A percentile compares a stretch with the other conserved stretches of the same genome.
These are phyloP conservation scores for Eucalyptus rudis DNA, from an alignment of 345 rosid genomes.

Conservation along the genomic window DNA sequence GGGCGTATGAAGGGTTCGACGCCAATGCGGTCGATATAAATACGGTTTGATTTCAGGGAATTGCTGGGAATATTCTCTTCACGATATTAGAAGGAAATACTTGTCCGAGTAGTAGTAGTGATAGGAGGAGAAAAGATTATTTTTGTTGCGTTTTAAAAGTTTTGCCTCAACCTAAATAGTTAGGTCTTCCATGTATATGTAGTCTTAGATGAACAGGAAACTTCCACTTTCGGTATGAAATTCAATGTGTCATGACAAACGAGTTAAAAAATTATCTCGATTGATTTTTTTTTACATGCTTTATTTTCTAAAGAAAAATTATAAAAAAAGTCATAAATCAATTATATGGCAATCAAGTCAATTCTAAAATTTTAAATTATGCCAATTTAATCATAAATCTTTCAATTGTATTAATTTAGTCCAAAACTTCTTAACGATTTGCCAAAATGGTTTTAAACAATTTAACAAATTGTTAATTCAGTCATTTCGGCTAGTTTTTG, in stretches of 20 bases:
- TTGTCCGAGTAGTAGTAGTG: background rate
- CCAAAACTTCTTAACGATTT: too few relatives aligned
- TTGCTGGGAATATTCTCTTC: background rate
- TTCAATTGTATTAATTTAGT: too few relatives aligned
- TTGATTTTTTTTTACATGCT: background rate
- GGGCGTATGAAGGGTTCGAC: background rate
- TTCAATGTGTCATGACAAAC: background rate
- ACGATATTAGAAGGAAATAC: background rate
- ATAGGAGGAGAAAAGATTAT: background rate
- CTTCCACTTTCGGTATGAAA: background rate
- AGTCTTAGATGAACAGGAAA: background rate
- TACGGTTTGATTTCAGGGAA: background rate
- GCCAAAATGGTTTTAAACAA: background rate
- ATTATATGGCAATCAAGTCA: too few relatives aligned
- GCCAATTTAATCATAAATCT: too few relatives aligned
- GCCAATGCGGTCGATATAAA: background rate
- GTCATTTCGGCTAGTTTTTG: rapidly evolving
- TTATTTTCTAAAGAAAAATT: background rate
- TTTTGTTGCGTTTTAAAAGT: background rate
- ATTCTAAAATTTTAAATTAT: too few relatives aligned
- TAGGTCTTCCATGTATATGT: background rate
- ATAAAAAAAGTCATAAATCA: too few relatives aligned
- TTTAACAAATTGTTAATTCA: background rate
- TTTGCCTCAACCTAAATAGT: background rate
- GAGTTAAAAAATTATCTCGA: background rate